Conservation (phyloP, 352 stramenopile genomes). For the Pythium phragmiticola region DNA sequence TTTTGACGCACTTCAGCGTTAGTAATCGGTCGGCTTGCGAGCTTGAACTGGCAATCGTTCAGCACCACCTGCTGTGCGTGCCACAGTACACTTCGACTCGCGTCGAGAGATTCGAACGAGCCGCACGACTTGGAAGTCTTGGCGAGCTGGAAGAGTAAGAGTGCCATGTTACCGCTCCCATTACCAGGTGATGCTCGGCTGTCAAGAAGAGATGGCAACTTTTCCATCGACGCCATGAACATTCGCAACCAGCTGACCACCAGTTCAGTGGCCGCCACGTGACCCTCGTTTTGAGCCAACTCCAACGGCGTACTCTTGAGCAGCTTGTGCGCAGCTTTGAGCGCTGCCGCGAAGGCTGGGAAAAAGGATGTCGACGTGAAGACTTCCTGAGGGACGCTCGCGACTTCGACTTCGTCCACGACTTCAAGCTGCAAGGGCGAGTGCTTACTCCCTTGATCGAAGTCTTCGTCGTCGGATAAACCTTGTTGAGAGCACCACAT, state of each 20-base stretch:
- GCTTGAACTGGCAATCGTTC: slow-evolving; percentile 36
- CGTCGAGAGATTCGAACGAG: slow-evolving; percentile 34
- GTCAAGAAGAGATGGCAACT: slow-evolving; percentile 57
- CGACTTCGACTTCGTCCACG: slow-evolving; percentile 5
- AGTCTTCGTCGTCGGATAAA: not conserved
- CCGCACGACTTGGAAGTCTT: slow-evolving; percentile 47
- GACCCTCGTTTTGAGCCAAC: slow-evolving; percentile 4
- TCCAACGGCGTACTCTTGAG: slow-evolving; percentile 12
- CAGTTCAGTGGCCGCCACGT: slow-evolving; percentile 37
- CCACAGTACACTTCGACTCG: slow-evolving; percentile 23
- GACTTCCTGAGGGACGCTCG: not conserved
- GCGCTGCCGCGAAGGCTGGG: slow-evolving; percentile 20
- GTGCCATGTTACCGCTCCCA: slow-evolving; percentile 60
- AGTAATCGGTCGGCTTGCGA: slow-evolving; percentile 49
- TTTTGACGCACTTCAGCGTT: slow-evolving; percentile 33
- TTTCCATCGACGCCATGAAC: slow-evolving; percentile 43
- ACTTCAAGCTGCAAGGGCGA: not conserved
- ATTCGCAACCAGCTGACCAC: slow-evolving; percentile 52
- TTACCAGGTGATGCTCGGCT: slow-evolving; percentile 57
- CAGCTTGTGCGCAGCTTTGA: slow-evolving; percentile 27
- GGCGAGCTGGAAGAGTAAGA: slow-evolving; percentile 60
- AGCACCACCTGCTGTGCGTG: slow-evolving; percentile 49
- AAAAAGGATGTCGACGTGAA: slow-evolving; percentile 13
- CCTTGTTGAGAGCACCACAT: not conserved
- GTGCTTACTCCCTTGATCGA: not conserved